Percentiles rank a stretch among this genome's conserved stretches.
Evolutionary conservation across 2,329 filamentous ascomycete species (phyloP).

Genomic region (Fusarium lateritium): DNA sequence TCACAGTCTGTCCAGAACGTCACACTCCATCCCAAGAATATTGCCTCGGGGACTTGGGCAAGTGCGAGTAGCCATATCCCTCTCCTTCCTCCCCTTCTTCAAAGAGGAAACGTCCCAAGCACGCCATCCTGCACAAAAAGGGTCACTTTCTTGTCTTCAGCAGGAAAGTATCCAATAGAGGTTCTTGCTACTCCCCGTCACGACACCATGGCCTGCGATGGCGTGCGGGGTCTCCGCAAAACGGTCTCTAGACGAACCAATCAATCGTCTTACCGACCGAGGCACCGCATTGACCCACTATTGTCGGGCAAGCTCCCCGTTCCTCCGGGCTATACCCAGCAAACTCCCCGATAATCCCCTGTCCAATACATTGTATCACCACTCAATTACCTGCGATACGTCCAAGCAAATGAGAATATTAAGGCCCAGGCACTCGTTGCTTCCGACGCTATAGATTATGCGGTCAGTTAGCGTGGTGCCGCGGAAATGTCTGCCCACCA

Average conservation of each 20-base stretch:
- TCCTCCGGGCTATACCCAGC: constrained; percentile 24
- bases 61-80: not conserved
- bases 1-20: not conserved
- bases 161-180: constrained; percentile 41
- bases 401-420: not conserved
- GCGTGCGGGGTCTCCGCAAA: constrained; percentile 48
- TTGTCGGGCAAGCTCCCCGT: constrained; percentile 13
- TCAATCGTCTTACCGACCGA: constrained; percentile 37
- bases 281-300: constrained; percentile 12
- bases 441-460: not conserved
- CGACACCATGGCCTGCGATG: constrained; percentile 42
- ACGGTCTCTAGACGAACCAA: constrained; percentile 14
- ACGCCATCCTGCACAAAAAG: constrained; percentile 37
- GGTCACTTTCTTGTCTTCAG: constrained; percentile 11
- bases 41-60: not conserved
- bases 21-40: not conserved
- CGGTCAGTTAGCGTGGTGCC: not conserved
- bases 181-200: constrained; percentile 31
- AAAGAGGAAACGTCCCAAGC: constrained; percentile 17
- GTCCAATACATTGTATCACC: not conserved
- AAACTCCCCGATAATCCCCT: constrained; percentile 38
- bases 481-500: not conserved
- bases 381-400: not conserved
- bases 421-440: not conserved
- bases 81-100: not conserved